Conservation (phyloP, 1,139 yeast genomes). For the Hansenula lynferdii region DNA sequence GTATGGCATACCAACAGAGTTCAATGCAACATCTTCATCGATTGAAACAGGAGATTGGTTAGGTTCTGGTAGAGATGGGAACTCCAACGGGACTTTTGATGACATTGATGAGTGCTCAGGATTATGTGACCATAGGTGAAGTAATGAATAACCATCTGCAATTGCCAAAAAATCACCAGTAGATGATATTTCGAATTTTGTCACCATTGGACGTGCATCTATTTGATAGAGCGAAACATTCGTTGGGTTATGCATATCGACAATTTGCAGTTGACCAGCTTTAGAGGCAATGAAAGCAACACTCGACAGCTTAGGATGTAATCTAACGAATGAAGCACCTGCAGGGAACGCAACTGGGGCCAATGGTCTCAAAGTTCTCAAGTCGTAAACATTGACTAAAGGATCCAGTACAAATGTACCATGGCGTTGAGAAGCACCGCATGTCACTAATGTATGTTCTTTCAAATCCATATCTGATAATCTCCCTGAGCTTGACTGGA, state of each 20-base stretch:
- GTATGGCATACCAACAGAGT: slow-evolving; percentile 80
- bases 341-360: slow-evolving; percentile 87
- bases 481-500: slow-evolving; percentile 71
- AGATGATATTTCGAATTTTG: slow-evolving; percentile 61
- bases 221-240: slow-evolving; percentile 55
- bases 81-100: slow-evolving; percentile 31
- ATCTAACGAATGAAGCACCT: slow-evolving; percentile 79
- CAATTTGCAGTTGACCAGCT: slow-evolving; percentile 78
- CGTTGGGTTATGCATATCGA: slow-evolving; percentile 78
- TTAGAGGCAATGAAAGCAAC: slow-evolving; percentile 70
- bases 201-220: slow-evolving; percentile 49
- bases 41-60: slow-evolving; percentile 24
- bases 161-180: slow-evolving; percentile 79
- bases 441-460: slow-evolving; percentile 74
- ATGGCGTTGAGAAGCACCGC: slow-evolving; percentile 69
- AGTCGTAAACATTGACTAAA: slow-evolving; percentile 76
- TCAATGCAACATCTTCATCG: slow-evolving; percentile 51
- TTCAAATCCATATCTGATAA: slow-evolving; percentile 74
- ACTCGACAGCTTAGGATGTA: slow-evolving; percentile 86
- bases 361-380: slow-evolving; percentile 65
- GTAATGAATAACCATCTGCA: slow-evolving; percentile 55
- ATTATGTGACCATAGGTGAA: slow-evolving; percentile 71
- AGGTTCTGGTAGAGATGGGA: slow-evolving; percentile 29
- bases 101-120: slow-evolving; percentile 27
- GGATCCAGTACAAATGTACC: slow-evolving; percentile 57